Evolutionary conservation across 2,329 filamentous ascomycete species (phyloP).

Genomic region (Epichloe sylvatica): DNA sequence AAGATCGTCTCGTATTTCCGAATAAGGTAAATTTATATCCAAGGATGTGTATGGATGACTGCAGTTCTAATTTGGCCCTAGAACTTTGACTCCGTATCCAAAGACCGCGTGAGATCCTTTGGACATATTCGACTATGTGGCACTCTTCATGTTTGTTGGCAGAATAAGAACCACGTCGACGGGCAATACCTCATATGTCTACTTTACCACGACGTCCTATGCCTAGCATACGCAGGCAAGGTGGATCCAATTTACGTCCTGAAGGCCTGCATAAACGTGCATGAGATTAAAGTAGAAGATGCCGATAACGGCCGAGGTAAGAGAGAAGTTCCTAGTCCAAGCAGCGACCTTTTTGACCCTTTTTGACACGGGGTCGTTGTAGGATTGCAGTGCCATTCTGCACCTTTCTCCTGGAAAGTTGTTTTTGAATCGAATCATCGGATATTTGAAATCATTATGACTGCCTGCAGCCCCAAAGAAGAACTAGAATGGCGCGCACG

Average conservation of each 20-base stretch:
- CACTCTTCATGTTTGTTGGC: constrained; percentile 70
- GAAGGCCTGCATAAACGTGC: constrained; percentile 58
- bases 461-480: constrained; percentile 69
- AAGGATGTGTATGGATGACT: background rate
- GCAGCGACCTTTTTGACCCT: background rate
- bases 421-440: constrained; percentile 66
- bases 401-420: constrained; percentile 83
- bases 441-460: constrained; percentile 74
- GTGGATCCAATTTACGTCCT: constrained; percentile 57
- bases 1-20: constrained; percentile 65
- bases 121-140: constrained; percentile 74
- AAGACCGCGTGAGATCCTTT: constrained; percentile 59
- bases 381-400: constrained; percentile 80
- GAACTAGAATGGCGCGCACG: constrained; percentile 65
- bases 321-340: constrained; percentile 5
- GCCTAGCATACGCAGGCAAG: constrained; percentile 56
- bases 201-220: constrained; percentile 67
- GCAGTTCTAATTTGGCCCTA: constrained; percentile 12
- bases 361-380: background rate
- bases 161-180: constrained; percentile 50
- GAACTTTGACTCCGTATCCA: constrained; percentile 38
- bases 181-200: constrained; percentile 77
- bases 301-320: constrained; percentile 62
- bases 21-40: constrained; percentile 42
- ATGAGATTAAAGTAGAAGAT: constrained; percentile 52